A percentile compares a stretch with the other conserved stretches of the same genome.
These are phyloP conservation scores for Backusella morwellensis DNA, from an alignment of 192 early-diverging fungal genomes.

Conservation along the genomic window DNA sequence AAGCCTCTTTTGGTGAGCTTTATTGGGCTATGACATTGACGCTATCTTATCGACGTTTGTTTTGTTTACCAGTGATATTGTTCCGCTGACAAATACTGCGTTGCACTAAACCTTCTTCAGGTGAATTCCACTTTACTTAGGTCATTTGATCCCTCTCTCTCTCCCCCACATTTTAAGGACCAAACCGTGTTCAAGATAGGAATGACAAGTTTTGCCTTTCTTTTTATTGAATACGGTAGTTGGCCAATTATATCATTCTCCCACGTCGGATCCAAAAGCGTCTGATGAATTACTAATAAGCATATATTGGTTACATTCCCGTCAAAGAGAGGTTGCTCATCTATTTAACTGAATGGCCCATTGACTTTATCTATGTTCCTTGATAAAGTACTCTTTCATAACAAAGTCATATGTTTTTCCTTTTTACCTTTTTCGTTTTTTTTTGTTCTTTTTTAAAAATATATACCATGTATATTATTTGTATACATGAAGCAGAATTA, in stretches of 20 bases:
- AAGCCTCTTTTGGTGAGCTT: not conserved
- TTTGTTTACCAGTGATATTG: not conserved
- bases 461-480: not conserved
- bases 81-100: conserved; percentile 9
- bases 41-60: not conserved
- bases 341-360: not conserved
- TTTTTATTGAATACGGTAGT: not conserved
- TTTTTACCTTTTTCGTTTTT: not conserved
- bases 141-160: not conserved
- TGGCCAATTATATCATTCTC: conserved; percentile 10
- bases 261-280: conserved; percentile 2
- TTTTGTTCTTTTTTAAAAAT: not conserved
- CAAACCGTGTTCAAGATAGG: not conserved
- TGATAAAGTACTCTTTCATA: not conserved
- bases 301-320: not conserved
- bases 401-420: not conserved
- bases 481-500: not conserved
- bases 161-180: not conserved
- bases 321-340: not conserved
- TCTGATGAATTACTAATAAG: conserved; percentile 8
- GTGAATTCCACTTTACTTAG: not conserved
- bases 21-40: not conserved
- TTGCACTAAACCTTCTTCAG: conserved; percentile 10
- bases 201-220: not conserved
- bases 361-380: not conserved